A percentile compares a stretch with the other conserved stretches of the same genome.
Conservation (phyloP, 352 stramenopile genomes). For the Pythium rishiriense region DNA sequence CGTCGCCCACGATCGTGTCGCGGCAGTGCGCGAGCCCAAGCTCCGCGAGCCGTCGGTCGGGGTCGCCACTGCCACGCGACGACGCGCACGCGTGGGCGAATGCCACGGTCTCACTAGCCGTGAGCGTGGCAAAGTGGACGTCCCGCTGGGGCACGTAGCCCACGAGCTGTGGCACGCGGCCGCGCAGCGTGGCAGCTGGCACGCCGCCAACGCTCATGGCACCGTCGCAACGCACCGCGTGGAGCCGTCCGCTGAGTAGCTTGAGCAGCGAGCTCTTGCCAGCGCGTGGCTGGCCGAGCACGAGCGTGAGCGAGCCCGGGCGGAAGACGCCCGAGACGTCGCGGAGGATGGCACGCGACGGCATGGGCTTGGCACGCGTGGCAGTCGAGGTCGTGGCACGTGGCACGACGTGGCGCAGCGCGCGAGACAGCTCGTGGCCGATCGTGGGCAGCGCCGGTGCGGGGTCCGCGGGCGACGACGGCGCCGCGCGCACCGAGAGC, state of each 20-base stretch:
- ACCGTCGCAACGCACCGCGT: slow-evolving; percentile 41
- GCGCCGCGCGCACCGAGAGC: neutral
- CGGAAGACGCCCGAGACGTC: slow-evolving; percentile 46
- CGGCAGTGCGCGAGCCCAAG: slow-evolving; percentile 59
- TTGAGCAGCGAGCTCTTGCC: slow-evolving; percentile 64
- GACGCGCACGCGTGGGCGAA: slow-evolving; percentile 45
- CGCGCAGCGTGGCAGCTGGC: slow-evolving; percentile 22
- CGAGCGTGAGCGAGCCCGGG: slow-evolving; percentile 51
- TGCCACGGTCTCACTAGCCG: slow-evolving; percentile 47
- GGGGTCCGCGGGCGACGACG: neutral
- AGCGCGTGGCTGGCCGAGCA: slow-evolving; percentile 54
- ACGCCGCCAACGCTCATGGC: slow-evolving; percentile 49
- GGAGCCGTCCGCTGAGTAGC: slow-evolving; percentile 50
- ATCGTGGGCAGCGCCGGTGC: slow-evolving; percentile 8
- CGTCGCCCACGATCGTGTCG: slow-evolving; percentile 63
- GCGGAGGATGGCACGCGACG: slow-evolving; percentile 41
- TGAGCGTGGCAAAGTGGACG: slow-evolving; percentile 49
- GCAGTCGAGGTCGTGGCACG: neutral
- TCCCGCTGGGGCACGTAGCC: slow-evolving; percentile 56
- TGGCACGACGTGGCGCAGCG: neutral
- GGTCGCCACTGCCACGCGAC: neutral
- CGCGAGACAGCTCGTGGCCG: neutral
- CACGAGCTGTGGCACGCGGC: slow-evolving; percentile 45
- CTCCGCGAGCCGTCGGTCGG: slow-evolving; percentile 22
- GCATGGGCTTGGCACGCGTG: slow-evolving; percentile 28